Evolutionary conservation across 257 asterid species (phyloP).

Genomic region (Phtheirospermum japonicum): DNA sequence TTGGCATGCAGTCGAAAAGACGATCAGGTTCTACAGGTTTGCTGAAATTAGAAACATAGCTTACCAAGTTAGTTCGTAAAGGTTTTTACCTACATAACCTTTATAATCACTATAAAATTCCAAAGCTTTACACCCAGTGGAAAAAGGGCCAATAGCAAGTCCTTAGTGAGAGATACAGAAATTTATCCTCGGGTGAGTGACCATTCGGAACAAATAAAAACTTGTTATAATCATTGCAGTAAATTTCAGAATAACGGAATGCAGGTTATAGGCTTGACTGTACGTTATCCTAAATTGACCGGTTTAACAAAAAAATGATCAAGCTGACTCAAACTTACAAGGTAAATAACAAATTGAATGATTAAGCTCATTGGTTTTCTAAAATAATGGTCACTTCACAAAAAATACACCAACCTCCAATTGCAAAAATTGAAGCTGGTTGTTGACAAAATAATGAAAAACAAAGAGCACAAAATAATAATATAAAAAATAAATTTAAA

Average conservation of each 20-base stretch:
- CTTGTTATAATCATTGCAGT: not conserved
- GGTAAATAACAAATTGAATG: not conserved
- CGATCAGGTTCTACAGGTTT: constrained; percentile 94
- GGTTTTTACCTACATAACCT: not conserved
- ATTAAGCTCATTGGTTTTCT: not conserved
- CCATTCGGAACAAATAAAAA: constrained; percentile 4
- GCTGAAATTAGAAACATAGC: constrained; percentile 50
- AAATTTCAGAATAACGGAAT: not conserved
- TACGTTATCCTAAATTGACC: not conserved
- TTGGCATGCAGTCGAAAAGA: constrained; percentile 85
- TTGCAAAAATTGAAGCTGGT: not conserved
- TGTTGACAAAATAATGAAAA: not conserved
- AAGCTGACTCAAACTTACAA: not conserved
- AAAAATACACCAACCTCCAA: not conserved
- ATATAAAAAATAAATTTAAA: not conserved
- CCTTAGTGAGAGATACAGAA: not conserved
- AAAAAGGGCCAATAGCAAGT: constrained; percentile 2
- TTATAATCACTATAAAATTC: constrained; percentile 19
- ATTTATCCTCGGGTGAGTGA: not conserved
- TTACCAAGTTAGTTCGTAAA: not conserved
- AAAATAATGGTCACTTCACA: not conserved
- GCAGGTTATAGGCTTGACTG: not conserved
- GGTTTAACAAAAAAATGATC: not conserved
- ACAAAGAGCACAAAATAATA: not conserved
- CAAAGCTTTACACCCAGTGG: not conserved